Evolutionary conservation across 768 basidiomycete genomes (phyloP).

Genomic region (Lactifluus piperatus): DNA sequence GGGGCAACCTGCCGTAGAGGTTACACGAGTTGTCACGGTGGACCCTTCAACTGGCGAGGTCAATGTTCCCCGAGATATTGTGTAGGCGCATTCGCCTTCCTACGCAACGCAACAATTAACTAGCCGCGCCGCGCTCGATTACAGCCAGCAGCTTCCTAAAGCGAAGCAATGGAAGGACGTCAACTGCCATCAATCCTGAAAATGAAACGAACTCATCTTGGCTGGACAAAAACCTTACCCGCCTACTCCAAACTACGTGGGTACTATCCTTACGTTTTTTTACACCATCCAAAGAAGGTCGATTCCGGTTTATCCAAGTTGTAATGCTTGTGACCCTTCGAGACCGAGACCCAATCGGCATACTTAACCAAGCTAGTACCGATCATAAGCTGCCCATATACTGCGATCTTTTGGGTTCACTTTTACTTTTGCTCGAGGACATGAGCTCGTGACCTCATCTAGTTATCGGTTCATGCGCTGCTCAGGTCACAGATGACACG

Average conservation of each 20-base stretch:
- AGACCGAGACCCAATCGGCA: background rate
- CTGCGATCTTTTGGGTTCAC: background rate
- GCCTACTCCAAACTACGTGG: background rate
- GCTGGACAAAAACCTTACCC: background rate
- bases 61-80: conserved; percentile 32
- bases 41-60: conserved; percentile 42
- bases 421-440: background rate
- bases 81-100: background rate
- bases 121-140: background rate
- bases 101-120: background rate
- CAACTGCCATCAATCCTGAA: conserved; percentile 2
- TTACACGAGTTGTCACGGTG: conserved; percentile 49
- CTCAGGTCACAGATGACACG: background rate
- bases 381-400: background rate
- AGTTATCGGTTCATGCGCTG: background rate
- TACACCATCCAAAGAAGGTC: background rate
- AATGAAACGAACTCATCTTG: background rate
- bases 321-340: background rate
- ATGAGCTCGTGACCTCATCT: background rate
- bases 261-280: background rate
- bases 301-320: background rate
- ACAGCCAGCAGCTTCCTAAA: conserved; percentile 21
- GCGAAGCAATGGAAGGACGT: conserved; percentile 22
- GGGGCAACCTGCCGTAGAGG: conserved; percentile 56
- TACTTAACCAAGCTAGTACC: background rate